phyloP scores from a whole-genome alignment of 768 basidiomycete genomes.

The Phlebiopsis flavidoalba region DNA sequence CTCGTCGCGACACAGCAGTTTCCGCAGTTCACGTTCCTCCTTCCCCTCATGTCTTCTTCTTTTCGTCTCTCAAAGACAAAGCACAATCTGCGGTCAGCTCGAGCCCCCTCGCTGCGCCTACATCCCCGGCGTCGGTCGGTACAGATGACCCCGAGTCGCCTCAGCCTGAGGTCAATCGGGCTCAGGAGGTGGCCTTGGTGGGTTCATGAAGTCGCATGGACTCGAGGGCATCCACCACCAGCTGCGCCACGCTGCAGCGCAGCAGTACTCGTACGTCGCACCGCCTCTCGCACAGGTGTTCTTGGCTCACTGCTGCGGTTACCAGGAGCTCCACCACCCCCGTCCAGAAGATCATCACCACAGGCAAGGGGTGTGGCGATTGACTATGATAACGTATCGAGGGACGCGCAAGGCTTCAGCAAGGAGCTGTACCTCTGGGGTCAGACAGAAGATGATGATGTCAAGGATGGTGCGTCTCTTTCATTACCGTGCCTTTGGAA shows the following conservation, averaged over 20 bases:
- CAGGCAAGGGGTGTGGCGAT: conserved; percentile 74
- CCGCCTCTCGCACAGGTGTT: not conserved
- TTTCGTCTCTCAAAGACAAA: conserved; percentile 69
- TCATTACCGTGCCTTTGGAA: not conserved
- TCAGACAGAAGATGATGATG: conserved; percentile 60
- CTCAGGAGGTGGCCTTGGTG: conserved; percentile 2
- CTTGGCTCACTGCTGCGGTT: not conserved
- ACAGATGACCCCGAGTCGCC: conserved; percentile 14
- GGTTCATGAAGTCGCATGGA: conserved; percentile 35
- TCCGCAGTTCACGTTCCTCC: conserved; percentile 7
- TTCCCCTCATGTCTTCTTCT: conserved; percentile 42
- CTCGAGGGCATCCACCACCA: conserved; percentile 60
- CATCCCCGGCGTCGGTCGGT: not conserved
- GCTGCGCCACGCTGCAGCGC: conserved; percentile 67
- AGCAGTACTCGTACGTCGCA: conserved; percentile 60
- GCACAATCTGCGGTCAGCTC: conserved; percentile 67
- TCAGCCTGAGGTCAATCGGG: conserved; percentile 27
- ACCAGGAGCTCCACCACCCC: conserved; percentile 49
- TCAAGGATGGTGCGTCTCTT: conserved; percentile 61
- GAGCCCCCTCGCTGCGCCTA: not conserved
- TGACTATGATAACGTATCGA: conserved; percentile 61
- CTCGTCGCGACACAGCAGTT: conserved; percentile 9
- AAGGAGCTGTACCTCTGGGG: conserved; percentile 88
- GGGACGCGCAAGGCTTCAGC: conserved; percentile 67
- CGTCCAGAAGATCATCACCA: conserved; percentile 74